Conservation (phyloP, 176 grass and related monocot species). For the maize (Zea mays) region DNA sequence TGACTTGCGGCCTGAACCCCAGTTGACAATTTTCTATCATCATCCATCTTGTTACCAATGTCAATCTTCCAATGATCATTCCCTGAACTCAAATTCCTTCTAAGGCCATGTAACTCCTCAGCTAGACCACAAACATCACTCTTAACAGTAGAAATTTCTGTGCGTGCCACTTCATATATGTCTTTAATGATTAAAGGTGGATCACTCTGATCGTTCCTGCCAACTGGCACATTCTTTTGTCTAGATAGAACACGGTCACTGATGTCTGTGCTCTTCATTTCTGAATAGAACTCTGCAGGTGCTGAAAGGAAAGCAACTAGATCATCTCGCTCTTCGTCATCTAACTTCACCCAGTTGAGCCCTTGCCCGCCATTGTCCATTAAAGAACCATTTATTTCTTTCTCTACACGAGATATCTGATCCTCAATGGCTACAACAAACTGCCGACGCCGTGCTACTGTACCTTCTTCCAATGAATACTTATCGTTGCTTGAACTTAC, state of each 20-base stretch:
- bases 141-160: conserved; percentile 48
- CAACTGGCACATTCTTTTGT: conserved; percentile 5
- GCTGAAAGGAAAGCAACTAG: conserved; percentile 83
- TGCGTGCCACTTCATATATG: conserved; percentile 34
- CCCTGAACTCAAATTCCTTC: conserved; percentile 26
- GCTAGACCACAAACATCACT: conserved; percentile 30
- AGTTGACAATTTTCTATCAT: conserved; percentile 35
- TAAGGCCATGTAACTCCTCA: conserved; percentile 48
- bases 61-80: conserved; percentile 57
- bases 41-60: conserved; percentile 47
- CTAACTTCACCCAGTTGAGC: conserved; percentile 74
- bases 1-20: conserved; percentile 30
- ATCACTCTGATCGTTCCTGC: conserved; percentile 2
- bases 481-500: conserved; percentile 55
- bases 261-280: conserved; percentile 40
- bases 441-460: conserved; percentile 59
- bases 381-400: conserved; percentile 47
- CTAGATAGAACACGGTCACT: conserved; percentile 24
- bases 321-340: conserved; percentile 78
- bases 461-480: conserved; percentile 60
- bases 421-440: conserved; percentile 69
- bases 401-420: conserved; percentile 63
- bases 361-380: conserved; percentile 44
- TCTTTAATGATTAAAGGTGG: conserved; percentile 24
- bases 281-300: conserved; percentile 32